phyloP scores from a whole-genome alignment of 2,329 filamentous ascomycete genomes.

The Sarocladium oryzae region DNA sequence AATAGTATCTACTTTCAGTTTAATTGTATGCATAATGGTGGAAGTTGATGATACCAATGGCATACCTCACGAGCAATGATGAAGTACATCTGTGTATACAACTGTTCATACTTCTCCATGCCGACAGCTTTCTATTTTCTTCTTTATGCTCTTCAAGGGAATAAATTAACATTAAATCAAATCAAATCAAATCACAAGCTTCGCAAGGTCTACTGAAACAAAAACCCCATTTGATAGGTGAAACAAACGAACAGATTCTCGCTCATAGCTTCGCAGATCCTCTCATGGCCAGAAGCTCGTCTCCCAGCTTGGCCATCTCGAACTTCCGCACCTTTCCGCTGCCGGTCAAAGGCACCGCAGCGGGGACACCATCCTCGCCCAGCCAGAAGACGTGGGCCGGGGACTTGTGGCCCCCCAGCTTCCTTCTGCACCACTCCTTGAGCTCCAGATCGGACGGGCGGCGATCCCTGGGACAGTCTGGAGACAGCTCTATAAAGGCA shows the following conservation, averaged over 20 bases:
- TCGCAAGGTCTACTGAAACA: too few species aligned
- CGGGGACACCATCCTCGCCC: conserved; percentile 52
- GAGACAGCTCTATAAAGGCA: conserved; percentile 48
- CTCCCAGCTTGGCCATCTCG: conserved; percentile 51
- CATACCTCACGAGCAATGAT: too few species aligned
- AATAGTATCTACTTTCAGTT: not conserved
- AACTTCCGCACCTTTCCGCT: conserved; percentile 67
- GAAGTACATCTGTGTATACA: too few species aligned
- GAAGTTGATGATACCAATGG: not conserved
- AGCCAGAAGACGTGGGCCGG: conserved; percentile 73
- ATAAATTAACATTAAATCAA: too few species aligned
- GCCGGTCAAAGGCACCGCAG: conserved; percentile 57
- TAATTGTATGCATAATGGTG: too few species aligned
- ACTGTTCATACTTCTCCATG: too few species aligned
- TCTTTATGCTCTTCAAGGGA: too few species aligned
- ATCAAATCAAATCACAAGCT: too few species aligned
- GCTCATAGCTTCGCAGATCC: conserved; percentile 38
- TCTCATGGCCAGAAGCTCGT: conserved; percentile 45
- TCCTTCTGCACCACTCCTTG: conserved; percentile 55
- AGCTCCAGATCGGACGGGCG: conserved; percentile 47
- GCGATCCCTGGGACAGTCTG: conserved; percentile 29
- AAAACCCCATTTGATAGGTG: too few species aligned
- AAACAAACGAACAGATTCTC: too few species aligned
- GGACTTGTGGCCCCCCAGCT: conserved; percentile 60
- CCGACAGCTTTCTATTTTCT: too few species aligned